Evolutionary conservation across 768 basidiomycete genomes (phyloP).

Genomic region (Lentinula lateritia): DNA sequence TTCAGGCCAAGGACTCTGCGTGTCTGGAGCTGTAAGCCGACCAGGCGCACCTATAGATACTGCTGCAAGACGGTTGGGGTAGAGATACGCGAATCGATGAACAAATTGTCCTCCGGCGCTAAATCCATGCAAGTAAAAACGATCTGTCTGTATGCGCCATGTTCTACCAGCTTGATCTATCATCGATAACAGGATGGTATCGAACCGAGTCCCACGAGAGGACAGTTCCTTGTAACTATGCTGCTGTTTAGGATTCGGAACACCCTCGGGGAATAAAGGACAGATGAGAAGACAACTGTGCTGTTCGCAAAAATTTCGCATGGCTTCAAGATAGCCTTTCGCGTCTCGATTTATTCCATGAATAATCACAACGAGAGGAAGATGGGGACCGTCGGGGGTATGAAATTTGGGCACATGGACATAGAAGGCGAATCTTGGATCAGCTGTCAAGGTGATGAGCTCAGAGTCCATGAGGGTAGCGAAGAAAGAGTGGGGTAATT

Average conservation of each 20-base stretch:
- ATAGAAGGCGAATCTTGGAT: conserved; percentile 16
- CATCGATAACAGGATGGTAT: conserved; percentile 16
- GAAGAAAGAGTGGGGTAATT: background rate
- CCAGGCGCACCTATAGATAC: conserved; percentile 16
- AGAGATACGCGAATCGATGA: conserved; percentile 18
- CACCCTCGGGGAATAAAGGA: conserved; percentile 19
- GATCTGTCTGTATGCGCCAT: conserved; percentile 12
- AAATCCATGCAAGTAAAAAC: conserved; percentile 18
- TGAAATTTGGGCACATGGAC: conserved; percentile 11
- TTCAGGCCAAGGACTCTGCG: conserved; percentile 9
- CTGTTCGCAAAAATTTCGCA: conserved; percentile 11
- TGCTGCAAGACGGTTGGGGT: conserved; percentile 14
- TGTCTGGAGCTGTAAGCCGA: conserved; percentile 10
- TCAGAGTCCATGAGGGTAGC: background rate
- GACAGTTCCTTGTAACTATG: conserved; percentile 15
- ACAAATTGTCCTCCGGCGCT: conserved; percentile 21
- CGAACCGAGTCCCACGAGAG: conserved; percentile 16
- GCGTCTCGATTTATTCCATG: conserved; percentile 16
- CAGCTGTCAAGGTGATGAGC: conserved; percentile 12
- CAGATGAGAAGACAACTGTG: conserved; percentile 10
- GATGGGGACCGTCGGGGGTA: background rate
- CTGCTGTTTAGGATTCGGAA: conserved; percentile 14
- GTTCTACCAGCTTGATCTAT: conserved; percentile 14
- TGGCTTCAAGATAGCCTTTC: conserved; percentile 5
- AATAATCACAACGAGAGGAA: conserved; percentile 16